Conservation (phyloP, 805 yeast genomes). For the Ogataea wickerhamii region DNA sequence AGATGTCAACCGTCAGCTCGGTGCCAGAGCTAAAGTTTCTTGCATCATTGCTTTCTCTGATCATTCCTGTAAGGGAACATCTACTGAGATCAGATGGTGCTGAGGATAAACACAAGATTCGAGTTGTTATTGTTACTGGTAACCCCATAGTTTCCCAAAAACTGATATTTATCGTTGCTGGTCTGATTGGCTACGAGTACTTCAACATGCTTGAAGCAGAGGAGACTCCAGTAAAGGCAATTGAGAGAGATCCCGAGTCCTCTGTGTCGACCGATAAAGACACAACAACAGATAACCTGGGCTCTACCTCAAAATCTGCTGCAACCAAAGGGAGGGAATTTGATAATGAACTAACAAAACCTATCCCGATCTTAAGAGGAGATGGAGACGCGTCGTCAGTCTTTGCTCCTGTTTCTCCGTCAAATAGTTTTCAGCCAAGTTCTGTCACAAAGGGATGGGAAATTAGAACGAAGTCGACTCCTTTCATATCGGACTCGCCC, state of each 20-base stretch:
- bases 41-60: constrained; percentile 44
- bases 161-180: constrained; percentile 49
- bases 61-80: constrained; percentile 37
- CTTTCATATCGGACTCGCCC: constrained; percentile 24
- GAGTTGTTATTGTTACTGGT: constrained; percentile 52
- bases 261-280: constrained; percentile 4
- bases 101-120: constrained; percentile 28
- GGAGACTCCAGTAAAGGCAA: not conserved
- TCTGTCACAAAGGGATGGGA: constrained; percentile 41
- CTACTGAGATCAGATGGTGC: constrained; percentile 35
- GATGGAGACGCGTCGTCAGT: constrained; percentile 5
- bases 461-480: constrained; percentile 29
- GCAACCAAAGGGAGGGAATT: not conserved
- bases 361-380: constrained; percentile 21
- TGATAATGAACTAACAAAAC: constrained; percentile 12
- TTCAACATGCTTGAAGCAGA: constrained; percentile 7
- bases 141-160: constrained; percentile 56
- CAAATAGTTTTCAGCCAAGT: constrained; percentile 14
- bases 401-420: constrained; percentile 11
- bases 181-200: constrained; percentile 40
- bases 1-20: constrained; percentile 1
- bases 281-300: constrained; percentile 2
- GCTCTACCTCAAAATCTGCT: not conserved
- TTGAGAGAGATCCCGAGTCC: not conserved
- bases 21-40: constrained; percentile 35